Evolutionary conservation across 208 protist species (phyloP).

Genomic region (Herpetomonas tarakana): DNA sequence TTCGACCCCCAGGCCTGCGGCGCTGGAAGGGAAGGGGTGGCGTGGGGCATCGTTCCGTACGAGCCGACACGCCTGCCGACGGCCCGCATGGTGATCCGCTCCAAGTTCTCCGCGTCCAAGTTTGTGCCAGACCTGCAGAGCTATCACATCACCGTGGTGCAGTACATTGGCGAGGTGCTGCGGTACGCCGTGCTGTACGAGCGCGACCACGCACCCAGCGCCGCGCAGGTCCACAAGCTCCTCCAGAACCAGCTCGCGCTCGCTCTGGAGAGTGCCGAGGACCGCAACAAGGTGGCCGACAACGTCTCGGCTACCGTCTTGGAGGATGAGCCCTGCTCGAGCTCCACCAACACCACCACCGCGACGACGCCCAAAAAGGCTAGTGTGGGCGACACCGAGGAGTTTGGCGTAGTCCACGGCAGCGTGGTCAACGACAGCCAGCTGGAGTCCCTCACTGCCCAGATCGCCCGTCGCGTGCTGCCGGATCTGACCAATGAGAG

Average conservation of each 20-base stretch:
- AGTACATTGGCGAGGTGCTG: slow-evolving; percentile 93
- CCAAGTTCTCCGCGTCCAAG: slow-evolving; percentile 60
- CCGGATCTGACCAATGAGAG: slow-evolving; percentile 4
- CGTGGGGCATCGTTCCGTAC: not conserved
- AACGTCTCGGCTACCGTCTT: too few relatives aligned
- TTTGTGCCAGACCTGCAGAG: slow-evolving; percentile 60
- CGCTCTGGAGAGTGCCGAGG: not conserved
- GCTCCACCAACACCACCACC: too few relatives aligned
- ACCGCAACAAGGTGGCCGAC: too few relatives aligned
- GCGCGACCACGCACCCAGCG: slow-evolving; percentile 14
- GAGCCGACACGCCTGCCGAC: slow-evolving; percentile 12
- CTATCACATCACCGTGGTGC: slow-evolving; percentile 74
- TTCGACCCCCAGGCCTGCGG: too few relatives aligned
- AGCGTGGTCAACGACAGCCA: too few relatives aligned
- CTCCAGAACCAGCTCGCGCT: not conserved
- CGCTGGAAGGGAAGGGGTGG: too few relatives aligned
- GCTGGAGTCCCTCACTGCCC: not conserved
- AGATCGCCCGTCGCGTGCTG: not conserved
- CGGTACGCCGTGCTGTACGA: slow-evolving; percentile 69
- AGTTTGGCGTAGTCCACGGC: too few relatives aligned
- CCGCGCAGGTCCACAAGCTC: not conserved
- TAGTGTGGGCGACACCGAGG: too few relatives aligned
- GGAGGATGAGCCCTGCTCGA: too few relatives aligned
- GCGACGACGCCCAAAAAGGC: too few relatives aligned
- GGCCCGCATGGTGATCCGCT: slow-evolving; percentile 61